phyloP scores from a whole-genome alignment of 129 eudicot genomes.

The Apium graveolens region DNA sequence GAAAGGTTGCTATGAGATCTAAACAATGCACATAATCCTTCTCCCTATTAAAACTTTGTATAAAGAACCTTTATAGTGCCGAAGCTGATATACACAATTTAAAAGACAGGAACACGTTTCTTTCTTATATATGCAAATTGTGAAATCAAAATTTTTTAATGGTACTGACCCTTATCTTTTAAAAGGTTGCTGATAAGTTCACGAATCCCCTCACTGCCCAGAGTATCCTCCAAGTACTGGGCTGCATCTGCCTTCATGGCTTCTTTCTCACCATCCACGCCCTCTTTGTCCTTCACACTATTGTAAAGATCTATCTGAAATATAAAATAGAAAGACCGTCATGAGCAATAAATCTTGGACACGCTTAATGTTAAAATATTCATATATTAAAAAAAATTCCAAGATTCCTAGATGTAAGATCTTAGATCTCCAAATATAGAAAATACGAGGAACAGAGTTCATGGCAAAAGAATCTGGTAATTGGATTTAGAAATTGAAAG shows the following conservation, averaged over 20 bases:
- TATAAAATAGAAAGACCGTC: conserved; percentile 9
- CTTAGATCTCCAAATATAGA: neutral
- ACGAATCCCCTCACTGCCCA: conserved; percentile 90
- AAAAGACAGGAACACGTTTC: neutral
- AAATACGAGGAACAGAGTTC: neutral
- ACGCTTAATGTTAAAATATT: neutral
- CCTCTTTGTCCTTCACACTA: conserved; percentile 78
- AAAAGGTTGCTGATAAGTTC: conserved; percentile 88
- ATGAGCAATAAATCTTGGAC: neutral
- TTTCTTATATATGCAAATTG: conserved; percentile 3
- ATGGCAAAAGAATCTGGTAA: neutral
- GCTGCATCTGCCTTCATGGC: conserved; percentile 89
- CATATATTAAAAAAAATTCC: neutral
- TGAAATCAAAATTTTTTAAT: neutral
- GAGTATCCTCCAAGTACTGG: conserved; percentile 74
- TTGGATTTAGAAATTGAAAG: neutral
- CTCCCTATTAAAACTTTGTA: neutral
- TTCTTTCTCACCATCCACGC: conserved; percentile 58
- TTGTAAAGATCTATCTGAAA: conserved; percentile 75
- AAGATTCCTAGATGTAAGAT: neutral
- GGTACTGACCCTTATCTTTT: conserved; percentile 40
- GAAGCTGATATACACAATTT: neutral
- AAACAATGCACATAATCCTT: neutral
- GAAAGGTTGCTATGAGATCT: neutral
- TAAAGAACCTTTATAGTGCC: neutral